phyloP scores from a whole-genome alignment of 306 rosid species.

The Vachellia pachyceras region DNA sequence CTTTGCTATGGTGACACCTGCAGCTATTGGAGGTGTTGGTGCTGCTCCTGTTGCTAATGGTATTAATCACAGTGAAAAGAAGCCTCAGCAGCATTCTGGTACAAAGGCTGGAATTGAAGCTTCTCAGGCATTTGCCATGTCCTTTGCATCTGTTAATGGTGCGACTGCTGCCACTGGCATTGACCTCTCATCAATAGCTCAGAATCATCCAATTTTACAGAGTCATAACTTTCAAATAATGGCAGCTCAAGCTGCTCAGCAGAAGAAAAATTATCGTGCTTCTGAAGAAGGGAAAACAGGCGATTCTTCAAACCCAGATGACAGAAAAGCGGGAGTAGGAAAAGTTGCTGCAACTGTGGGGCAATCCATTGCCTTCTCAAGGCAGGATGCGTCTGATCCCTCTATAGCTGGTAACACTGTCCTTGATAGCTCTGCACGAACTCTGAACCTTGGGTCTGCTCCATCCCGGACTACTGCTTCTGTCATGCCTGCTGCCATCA shows the following conservation, averaged over 20 bases:
- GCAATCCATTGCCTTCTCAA: constrained; percentile 82
- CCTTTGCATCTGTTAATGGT: constrained; percentile 75
- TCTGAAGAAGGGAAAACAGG: constrained; percentile 67
- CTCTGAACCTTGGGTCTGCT: constrained; percentile 61
- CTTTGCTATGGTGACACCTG: constrained; percentile 76
- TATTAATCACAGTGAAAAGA: constrained; percentile 65
- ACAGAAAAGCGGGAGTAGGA: constrained; percentile 61
- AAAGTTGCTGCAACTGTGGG: constrained; percentile 63
- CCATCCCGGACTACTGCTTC: constrained; percentile 59
- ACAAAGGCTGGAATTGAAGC: constrained; percentile 68
- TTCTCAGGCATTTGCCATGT: constrained; percentile 77
- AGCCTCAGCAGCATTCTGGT: constrained; percentile 65
- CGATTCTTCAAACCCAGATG: constrained; percentile 71
- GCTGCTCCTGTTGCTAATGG: constrained; percentile 56
- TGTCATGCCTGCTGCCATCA: constrained; percentile 55
- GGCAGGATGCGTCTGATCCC: constrained; percentile 71
- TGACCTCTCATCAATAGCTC: constrained; percentile 73
- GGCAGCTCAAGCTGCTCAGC: constrained; percentile 78
- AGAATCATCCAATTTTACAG: constrained; percentile 67
- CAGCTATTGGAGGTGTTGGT: constrained; percentile 49
- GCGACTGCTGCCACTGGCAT: constrained; percentile 59
- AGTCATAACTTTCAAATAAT: constrained; percentile 59
- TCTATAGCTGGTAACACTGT: constrained; percentile 55
- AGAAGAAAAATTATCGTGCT: constrained; percentile 64
- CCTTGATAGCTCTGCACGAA: constrained; percentile 76